These are phyloP conservation scores for Suhomyces tanzawaensis DNA, from an alignment of 805 yeast species.

Conservation along the genomic window DNA sequence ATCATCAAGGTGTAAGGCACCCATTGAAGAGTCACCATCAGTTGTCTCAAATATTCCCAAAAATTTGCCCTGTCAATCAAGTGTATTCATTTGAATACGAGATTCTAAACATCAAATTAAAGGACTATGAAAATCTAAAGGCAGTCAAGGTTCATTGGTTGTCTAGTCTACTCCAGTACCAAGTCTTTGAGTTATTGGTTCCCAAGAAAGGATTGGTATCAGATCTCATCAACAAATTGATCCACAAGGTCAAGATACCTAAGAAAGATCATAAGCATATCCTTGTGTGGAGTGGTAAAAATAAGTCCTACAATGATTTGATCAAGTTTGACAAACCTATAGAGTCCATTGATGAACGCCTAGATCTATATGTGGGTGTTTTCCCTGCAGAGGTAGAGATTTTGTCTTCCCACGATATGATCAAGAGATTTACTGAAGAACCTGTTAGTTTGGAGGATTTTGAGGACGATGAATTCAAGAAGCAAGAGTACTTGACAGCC, in stretches of 20 bases:
- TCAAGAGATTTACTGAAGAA: slow-evolving; percentile 21
- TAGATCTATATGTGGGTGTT: slow-evolving; percentile 40
- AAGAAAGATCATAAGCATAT: slow-evolving; percentile 46
- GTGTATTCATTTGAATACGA: slow-evolving; percentile 64
- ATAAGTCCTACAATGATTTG: slow-evolving; percentile 38
- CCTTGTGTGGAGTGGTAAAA: slow-evolving; percentile 56
- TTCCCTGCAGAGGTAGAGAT: slow-evolving; percentile 44
- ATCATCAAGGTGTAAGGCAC: slow-evolving; percentile 54
- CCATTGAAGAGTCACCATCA: slow-evolving; percentile 39
- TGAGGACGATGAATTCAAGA: slow-evolving; percentile 22
- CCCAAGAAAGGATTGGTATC: slow-evolving; percentile 60
- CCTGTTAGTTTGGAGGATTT: slow-evolving; percentile 22
- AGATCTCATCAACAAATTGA: slow-evolving; percentile 53
- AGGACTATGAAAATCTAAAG: slow-evolving; percentile 75
- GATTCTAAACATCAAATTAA: slow-evolving; percentile 66
- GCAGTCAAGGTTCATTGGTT: slow-evolving; percentile 69
- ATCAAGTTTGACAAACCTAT: slow-evolving; percentile 36
- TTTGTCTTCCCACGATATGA: slow-evolving; percentile 34
- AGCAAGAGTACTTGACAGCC: slow-evolving; percentile 20
- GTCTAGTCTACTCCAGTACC: slow-evolving; percentile 65
- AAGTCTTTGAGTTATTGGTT: slow-evolving; percentile 65
- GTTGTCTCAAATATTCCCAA: slow-evolving; percentile 42
- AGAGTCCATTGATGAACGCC: slow-evolving; percentile 31
- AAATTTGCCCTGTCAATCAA: slow-evolving; percentile 44
- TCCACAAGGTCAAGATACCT: slow-evolving; percentile 51